phyloP scores from a whole-genome alignment of 768 basidiomycete species.

The Pholiota molesta region DNA sequence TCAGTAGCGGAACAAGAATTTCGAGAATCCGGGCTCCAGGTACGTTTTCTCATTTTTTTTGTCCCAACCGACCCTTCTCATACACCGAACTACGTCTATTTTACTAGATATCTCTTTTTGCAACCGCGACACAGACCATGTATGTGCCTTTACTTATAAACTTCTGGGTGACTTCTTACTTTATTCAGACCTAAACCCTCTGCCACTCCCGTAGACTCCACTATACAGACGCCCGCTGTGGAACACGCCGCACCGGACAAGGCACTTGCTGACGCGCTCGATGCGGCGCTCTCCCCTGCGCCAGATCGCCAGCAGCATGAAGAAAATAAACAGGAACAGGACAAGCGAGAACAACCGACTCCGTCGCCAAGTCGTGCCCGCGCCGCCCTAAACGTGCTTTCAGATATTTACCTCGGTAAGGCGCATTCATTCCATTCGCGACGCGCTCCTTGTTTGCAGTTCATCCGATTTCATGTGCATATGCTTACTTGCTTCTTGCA shows the following conservation, averaged over 20 bases:
- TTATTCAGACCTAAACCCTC: neutral
- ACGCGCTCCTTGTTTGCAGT: constrained; percentile 70
- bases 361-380: neutral
- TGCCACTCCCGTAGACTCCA: neutral
- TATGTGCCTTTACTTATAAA: constrained; percentile 1
- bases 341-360: neutral
- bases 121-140: constrained; percentile 11
- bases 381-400: constrained; percentile 32
- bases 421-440: constrained; percentile 10
- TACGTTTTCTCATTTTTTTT: constrained; percentile 26
- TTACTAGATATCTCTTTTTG: constrained; percentile 30
- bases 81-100: neutral
- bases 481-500: constrained; percentile 30
- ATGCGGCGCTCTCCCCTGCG: constrained; percentile 10
- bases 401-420: constrained; percentile 63
- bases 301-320: neutral
- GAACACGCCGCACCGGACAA: neutral
- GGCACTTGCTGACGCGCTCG: constrained; percentile 10
- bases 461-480: constrained; percentile 7
- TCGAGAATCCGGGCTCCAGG: constrained; percentile 53
- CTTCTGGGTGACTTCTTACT: neutral
- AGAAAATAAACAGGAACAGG: neutral
- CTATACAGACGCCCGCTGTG: neutral
- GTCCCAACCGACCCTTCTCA: too few species aligned
- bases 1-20: constrained; percentile 68